Evolutionary conservation across 2,329 filamentous ascomycete genomes (phyloP).

Genomic region (Alternaria sp.): DNA sequence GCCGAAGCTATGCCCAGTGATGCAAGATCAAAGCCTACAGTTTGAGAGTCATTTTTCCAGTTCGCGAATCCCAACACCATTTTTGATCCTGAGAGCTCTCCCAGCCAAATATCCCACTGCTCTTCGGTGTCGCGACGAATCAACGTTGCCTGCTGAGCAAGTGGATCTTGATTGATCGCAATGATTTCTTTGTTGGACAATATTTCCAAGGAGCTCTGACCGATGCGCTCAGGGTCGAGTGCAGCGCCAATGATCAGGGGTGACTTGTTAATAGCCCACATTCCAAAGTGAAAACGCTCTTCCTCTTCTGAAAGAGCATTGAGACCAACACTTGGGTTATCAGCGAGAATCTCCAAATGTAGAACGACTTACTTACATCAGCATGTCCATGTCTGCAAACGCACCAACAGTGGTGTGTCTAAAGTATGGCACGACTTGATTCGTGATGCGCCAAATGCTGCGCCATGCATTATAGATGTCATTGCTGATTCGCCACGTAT

Average conservation of each 20-base stretch:
- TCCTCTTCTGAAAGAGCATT: slow-evolving; percentile 49
- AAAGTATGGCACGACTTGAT: slow-evolving; percentile 45
- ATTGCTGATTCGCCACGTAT: slow-evolving; percentile 50
- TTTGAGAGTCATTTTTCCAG: slow-evolving; percentile 48
- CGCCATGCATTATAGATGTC: slow-evolving; percentile 50
- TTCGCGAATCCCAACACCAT: slow-evolving; percentile 52
- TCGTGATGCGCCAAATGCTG: slow-evolving; percentile 47
- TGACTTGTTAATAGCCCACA: slow-evolving; percentile 59
- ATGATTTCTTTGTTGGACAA: slow-evolving; percentile 64
- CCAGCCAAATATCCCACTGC: slow-evolving; percentile 52
- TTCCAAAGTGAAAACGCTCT: slow-evolving; percentile 57
- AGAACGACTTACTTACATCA: slow-evolving; percentile 41
- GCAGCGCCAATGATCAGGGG: slow-evolving; percentile 57
- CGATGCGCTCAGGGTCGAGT: slow-evolving; percentile 38
- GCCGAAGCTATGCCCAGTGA: slow-evolving; percentile 47
- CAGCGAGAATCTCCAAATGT: background rate
- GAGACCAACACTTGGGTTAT: slow-evolving; percentile 44
- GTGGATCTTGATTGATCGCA: slow-evolving; percentile 65
- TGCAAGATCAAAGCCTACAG: slow-evolving; percentile 43
- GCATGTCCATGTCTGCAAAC: slow-evolving; percentile 56
- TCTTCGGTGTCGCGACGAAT: slow-evolving; percentile 53
- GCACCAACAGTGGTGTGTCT: slow-evolving; percentile 39
- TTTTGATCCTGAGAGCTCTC: slow-evolving; percentile 48
- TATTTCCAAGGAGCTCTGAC: slow-evolving; percentile 38
- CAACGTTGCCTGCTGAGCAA: slow-evolving; percentile 63